Conservation (phyloP, 2,329 filamentous ascomycete species). For the Pseudogymnoascus sp. region DNA sequence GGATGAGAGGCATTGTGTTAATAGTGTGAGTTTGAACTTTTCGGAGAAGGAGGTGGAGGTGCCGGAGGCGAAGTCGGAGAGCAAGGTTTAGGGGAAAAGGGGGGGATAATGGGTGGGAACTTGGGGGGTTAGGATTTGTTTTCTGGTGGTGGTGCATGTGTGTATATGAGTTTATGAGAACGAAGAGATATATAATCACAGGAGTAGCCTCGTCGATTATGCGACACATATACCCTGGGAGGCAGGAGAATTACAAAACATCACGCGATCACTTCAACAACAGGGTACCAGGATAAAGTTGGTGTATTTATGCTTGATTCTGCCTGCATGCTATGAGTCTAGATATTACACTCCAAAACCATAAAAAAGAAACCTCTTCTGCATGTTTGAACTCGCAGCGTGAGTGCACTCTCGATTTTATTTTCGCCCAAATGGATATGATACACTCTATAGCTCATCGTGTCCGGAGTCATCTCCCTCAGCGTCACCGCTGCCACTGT, state of each 20-base stretch:
- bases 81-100: slow-evolving; percentile 27
- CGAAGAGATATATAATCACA: not conserved
- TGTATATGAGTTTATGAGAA: not conserved
- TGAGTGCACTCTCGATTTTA: not conserved
- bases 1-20: slow-evolving; percentile 95
- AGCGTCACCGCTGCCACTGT: slow-evolving; percentile 58
- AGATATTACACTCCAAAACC: slow-evolving; percentile 6
- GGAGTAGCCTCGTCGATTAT: not conserved
- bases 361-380: not conserved
- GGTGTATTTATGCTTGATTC: slow-evolving; percentile 8
- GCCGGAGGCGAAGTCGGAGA: slow-evolving; percentile 29
- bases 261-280: not conserved
- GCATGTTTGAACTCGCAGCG: not conserved
- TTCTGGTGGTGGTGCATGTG: not conserved
- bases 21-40: slow-evolving; percentile 83
- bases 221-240: slow-evolving; percentile 4
- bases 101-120: not conserved
- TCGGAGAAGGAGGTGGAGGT: slow-evolving; percentile 51
- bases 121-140: not conserved
- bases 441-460: slow-evolving; percentile 64
- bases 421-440: slow-evolving; percentile 9
- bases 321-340: slow-evolving; percentile 7
- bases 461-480: slow-evolving; percentile 68
- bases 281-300: not conserved
- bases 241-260: not conserved